phyloP scores from a whole-genome alignment of 768 basidiomycete species.

The Naganishia randhawae region DNA sequence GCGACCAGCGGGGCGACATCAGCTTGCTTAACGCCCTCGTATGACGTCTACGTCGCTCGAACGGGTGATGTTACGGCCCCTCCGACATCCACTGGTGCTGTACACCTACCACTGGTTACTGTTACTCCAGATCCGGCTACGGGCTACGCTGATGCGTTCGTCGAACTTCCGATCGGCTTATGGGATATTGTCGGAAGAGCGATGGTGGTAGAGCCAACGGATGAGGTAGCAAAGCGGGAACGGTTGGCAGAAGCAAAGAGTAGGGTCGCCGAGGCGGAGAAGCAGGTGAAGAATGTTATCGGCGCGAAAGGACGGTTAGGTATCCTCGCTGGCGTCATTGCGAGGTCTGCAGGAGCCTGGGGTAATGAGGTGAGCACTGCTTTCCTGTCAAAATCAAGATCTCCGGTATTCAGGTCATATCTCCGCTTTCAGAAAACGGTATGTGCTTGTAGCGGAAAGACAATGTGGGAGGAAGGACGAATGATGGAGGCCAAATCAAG shows the following conservation, averaged over 20 bases:
- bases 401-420: background rate
- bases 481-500: conserved; percentile 44
- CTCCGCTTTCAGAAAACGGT: conserved; percentile 41
- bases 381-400: background rate
- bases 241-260: conserved; percentile 9
- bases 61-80: conserved; percentile 47
- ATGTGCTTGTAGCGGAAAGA: conserved; percentile 50
- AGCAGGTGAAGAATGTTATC: conserved; percentile 20
- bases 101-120: conserved; percentile 34
- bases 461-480: conserved; percentile 51
- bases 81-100: conserved; percentile 41
- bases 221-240: background rate
- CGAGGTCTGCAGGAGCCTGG: conserved; percentile 47
- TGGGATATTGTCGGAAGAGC: conserved; percentile 50
- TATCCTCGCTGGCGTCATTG: conserved; percentile 49
- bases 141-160: conserved; percentile 48
- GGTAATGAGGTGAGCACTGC: conserved; percentile 40
- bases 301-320: conserved; percentile 29
- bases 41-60: conserved; percentile 45
- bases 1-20: background rate
- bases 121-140: conserved; percentile 40
- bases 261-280: background rate
- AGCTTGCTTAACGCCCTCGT: conserved; percentile 13
- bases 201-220: conserved; percentile 43
- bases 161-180: conserved; percentile 45